A percentile compares a stretch with the other conserved stretches of the same genome.
These are phyloP conservation scores for Plenodomus tracheiphilus DNA, from an alignment of 2,329 filamentous ascomycete genomes.

Conservation along the genomic window DNA sequence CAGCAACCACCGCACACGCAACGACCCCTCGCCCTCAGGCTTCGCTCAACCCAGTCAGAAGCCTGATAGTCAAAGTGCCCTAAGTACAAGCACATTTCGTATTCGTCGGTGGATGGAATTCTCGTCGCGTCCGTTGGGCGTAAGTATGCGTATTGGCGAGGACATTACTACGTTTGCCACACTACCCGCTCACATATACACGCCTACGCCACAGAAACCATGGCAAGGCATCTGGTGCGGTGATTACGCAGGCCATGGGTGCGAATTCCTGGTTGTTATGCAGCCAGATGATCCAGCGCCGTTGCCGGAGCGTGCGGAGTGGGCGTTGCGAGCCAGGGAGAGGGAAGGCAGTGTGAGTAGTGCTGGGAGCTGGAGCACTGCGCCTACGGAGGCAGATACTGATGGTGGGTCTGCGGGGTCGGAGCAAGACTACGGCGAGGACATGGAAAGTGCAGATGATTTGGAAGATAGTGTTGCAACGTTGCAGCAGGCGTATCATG, in stretches of 20 bases:
- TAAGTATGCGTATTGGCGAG: slow-evolving; percentile 53
- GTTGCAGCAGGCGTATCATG: slow-evolving; percentile 16
- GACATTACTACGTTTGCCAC: slow-evolving; percentile 69
- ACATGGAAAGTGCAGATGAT: slow-evolving; percentile 18
- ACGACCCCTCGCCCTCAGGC: slow-evolving; percentile 48
- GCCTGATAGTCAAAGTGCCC: slow-evolving; percentile 59
- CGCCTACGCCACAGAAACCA: slow-evolving; percentile 75
- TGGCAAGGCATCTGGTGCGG: slow-evolving; percentile 92
- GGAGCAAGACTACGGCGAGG: too few species aligned
- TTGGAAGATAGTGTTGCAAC: slow-evolving; percentile 49
- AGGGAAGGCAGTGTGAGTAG: slow-evolving; percentile 35
- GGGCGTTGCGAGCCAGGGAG: slow-evolving; percentile 30
- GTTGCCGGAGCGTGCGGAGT: slow-evolving; percentile 42
- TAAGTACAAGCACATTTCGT: slow-evolving; percentile 72
- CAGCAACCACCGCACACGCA: slow-evolving; percentile 60
- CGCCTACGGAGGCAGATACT: slow-evolving; percentile 22
- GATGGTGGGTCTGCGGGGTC: slow-evolving; percentile 14
- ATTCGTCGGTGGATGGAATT: slow-evolving; percentile 78
- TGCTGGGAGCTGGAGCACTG: slow-evolving; percentile 37
- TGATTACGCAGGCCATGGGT: slow-evolving; percentile 85
- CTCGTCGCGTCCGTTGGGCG: slow-evolving; percentile 33
- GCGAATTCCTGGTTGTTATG: slow-evolving; percentile 81
- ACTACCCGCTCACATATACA: slow-evolving; percentile 74
- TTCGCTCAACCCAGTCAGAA: slow-evolving; percentile 52
- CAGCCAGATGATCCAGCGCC: slow-evolving; percentile 64